Base-by-base conservation (phyloP, 2,329 filamentous ascomycete genomes). In the Clonostachys solani region DNA sequence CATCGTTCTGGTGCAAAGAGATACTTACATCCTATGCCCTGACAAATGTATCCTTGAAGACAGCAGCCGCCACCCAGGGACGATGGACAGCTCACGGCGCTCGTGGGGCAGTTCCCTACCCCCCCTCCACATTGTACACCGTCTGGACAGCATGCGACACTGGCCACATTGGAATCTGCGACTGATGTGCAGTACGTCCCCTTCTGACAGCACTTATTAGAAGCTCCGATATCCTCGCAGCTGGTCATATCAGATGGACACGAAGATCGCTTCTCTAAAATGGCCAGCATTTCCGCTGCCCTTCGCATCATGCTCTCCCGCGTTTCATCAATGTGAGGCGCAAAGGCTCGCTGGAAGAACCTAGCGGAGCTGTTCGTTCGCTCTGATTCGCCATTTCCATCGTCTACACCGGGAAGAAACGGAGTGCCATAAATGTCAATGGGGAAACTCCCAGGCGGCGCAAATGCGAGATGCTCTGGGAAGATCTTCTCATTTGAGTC, bases 401-500 rank as follows among this genome's bases (percentile, higher is more conserved):
- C 19, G 12, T 38, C 12, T n/a, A 38, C 36, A 12, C 36, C 15
- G 15, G 17, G 36, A n/a, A 38, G 36, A 10, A n/a, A 12, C 15
- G 6, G 15, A n/a, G 36, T 18, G 9, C 23, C 23, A 29, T 29
- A 29, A 34, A 9, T 58, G 40, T 49, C 57, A 3, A 62, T 56
- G 2, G 55, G 50, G 23, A 62, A 50, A 15, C 56, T 48, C 3
- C 57, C 57, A 2, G 62, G 48, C 3, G 62, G 50, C 34, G 63
- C 54, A 55, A 80, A 81, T 52, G 71, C 74, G 54, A 74, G 84
- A 62, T 89, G 86, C 41, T 87, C 77, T 47, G 84, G 70, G 54
- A 84, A 80, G 60, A 92, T 85, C 74, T 89, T 94, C 60, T 89
- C 85, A 50, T 80, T 80, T 44, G 81, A 78, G 59, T 90, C 83